Percentiles rank a stretch among this genome's conserved stretches.
Evolutionary conservation across 208 protist genomes (phyloP).

Genomic region (Acanthamoeba divionensis): DNA sequence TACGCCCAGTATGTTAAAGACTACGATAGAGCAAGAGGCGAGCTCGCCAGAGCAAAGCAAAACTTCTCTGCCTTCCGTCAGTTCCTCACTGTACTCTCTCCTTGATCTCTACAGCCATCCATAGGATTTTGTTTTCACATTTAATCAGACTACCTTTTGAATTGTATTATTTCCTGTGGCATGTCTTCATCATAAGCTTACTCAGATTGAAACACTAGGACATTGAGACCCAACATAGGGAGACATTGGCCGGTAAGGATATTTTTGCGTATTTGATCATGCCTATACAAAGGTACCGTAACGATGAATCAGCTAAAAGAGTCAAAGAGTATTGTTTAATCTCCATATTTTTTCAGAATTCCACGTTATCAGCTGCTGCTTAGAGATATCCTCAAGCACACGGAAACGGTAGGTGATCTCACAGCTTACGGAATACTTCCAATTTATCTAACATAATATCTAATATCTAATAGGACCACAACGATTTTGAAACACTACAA

Average conservation of each 20-base stretch:
- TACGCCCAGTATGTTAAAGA: conserved; percentile 47
- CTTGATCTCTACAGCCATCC: background rate
- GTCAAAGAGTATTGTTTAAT: no score
- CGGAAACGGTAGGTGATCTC: no score
- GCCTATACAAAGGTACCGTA: background rate
- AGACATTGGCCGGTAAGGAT: background rate
- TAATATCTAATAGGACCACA: no score
- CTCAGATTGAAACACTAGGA: background rate
- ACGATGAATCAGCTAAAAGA: no score
- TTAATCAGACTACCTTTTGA: background rate
- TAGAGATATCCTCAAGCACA: background rate
- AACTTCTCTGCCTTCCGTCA: background rate
- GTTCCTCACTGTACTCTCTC: background rate
- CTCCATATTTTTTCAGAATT: no score
- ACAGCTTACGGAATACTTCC: no score
- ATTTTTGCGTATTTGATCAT: background rate
- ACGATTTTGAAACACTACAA: background rate
- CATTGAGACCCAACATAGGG: background rate
- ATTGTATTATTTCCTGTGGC: no score
- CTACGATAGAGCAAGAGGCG: conserved; percentile 7
- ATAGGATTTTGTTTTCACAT: background rate
- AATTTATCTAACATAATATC: no score
- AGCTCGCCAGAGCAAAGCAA: background rate
- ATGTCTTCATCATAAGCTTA: no score
- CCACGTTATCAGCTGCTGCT: conserved; percentile 5